Conservation (phyloP, 345 rosid genomes). For the Salix udensis region DNA sequence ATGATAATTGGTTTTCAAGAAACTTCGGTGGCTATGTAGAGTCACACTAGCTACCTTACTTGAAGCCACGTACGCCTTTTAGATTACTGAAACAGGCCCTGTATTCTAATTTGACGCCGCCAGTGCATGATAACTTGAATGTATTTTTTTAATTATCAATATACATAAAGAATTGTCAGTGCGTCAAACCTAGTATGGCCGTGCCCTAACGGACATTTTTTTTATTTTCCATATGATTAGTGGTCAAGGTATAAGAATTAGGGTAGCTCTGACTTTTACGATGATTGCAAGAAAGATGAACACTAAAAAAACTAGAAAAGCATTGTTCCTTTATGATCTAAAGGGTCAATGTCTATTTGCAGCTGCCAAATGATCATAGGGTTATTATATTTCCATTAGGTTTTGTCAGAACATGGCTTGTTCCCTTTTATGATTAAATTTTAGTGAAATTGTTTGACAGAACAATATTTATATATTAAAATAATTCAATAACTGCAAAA, state of each 20-base stretch:
- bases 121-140: background rate
- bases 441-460: background rate
- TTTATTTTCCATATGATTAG: background rate
- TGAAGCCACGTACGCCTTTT: slow-evolving; percentile 1
- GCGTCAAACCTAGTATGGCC: background rate
- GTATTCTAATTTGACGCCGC: background rate
- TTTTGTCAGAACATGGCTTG: background rate
- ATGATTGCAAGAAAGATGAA: background rate
- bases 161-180: too few species aligned
- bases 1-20: background rate
- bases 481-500: background rate
- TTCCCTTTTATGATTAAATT: background rate
- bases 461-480: background rate
- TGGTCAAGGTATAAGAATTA: background rate
- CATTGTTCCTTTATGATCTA: background rate
- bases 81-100: background rate
- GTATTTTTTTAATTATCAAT: too few species aligned
- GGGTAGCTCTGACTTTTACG: background rate
- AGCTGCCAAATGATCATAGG: background rate
- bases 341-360: background rate
- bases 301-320: background rate
- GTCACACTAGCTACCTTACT: background rate
- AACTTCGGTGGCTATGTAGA: background rate
- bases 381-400: background rate
- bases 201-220: background rate